phyloP scores from a whole-genome alignment of 1,284 basidiomycete species.

The Ustilago loliicola region DNA sequence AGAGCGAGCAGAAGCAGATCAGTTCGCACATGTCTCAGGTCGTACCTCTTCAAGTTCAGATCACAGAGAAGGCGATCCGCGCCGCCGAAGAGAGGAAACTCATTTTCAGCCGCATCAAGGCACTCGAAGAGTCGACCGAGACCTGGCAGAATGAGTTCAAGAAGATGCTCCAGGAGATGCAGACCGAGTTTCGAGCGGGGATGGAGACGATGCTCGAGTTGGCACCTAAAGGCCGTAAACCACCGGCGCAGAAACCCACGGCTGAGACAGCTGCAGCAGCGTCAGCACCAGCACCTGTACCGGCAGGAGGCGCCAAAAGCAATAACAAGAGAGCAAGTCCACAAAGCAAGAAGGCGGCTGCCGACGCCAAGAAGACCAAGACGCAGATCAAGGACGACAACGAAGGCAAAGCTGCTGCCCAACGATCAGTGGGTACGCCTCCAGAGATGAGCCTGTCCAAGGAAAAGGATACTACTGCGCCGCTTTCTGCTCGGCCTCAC shows the following conservation, averaged over 20 bases:
- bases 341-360: slow-evolving; percentile 16
- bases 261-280: slow-evolving; percentile 1
- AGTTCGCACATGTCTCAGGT: slow-evolving; percentile 9
- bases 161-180: slow-evolving; percentile 17
- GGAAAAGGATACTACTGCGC: not conserved
- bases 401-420: not conserved
- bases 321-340: slow-evolving; percentile 18
- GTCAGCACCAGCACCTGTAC: not conserved
- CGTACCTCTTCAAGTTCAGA: slow-evolving; percentile 24
- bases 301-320: not conserved
- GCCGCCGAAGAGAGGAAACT: slow-evolving; percentile 24
- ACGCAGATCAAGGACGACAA: not conserved
- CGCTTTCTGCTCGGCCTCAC: not conserved
- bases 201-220: slow-evolving; percentile 16
- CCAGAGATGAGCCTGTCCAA: not conserved
- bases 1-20: slow-evolving; percentile 14
- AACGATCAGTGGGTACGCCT: not conserved
- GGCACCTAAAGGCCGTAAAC: slow-evolving; percentile 4
- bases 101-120: slow-evolving; percentile 26
- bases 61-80: slow-evolving; percentile 16
- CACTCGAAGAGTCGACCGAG: slow-evolving; percentile 19
- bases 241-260: not conserved
- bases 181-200: slow-evolving; percentile 14
- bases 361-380: slow-evolving; percentile 25
- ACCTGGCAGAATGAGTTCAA: slow-evolving; percentile 17